phyloP scores from a whole-genome alignment of 305 asterid genomes.

The Fraxinus platypoda region DNA sequence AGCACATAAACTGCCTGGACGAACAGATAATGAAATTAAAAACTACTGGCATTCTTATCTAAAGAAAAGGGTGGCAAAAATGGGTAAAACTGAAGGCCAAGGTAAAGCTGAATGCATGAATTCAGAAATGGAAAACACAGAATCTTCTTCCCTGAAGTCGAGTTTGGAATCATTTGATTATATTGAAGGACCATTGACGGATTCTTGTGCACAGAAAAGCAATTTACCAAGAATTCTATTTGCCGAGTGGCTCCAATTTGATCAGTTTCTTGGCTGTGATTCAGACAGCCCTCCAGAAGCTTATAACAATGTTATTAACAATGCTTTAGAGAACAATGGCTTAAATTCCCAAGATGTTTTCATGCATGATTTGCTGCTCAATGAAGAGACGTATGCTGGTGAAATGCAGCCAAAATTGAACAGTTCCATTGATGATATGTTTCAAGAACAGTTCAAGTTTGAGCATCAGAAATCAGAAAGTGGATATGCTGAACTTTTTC shows the following conservation, averaged over 20 bases:
- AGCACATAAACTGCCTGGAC: constrained; percentile 69
- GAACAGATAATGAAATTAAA: constrained; percentile 81
- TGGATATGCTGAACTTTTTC: constrained; percentile 33
- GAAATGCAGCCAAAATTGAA: constrained; percentile 26
- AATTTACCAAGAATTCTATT: constrained; percentile 56
- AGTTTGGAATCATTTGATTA: constrained; percentile 38
- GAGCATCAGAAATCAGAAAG: constrained; percentile 36
- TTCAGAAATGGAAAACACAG: background rate
- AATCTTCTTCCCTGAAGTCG: constrained; percentile 32
- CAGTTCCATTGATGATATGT: constrained; percentile 27
- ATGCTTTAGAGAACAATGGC: constrained; percentile 6
- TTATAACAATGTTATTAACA: constrained; percentile 11
- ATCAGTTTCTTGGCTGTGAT: constrained; percentile 37
- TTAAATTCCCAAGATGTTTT: constrained; percentile 33
- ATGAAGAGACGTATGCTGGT: constrained; percentile 25
- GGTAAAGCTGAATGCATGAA: constrained; percentile 11
- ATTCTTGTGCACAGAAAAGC: constrained; percentile 30
- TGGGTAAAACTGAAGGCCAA: constrained; percentile 25
- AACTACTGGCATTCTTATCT: constrained; percentile 85
- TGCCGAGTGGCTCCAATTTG: constrained; percentile 56
- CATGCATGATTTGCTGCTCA: constrained; percentile 21
- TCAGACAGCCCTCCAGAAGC: constrained; percentile 7
- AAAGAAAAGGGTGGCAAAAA: constrained; percentile 52
- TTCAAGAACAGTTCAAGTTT: constrained; percentile 34
- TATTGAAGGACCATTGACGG: constrained; percentile 28